Base-by-base conservation (phyloP, 2,329 filamentous ascomycete genomes). In the Celoporthe dispersa region DNA sequence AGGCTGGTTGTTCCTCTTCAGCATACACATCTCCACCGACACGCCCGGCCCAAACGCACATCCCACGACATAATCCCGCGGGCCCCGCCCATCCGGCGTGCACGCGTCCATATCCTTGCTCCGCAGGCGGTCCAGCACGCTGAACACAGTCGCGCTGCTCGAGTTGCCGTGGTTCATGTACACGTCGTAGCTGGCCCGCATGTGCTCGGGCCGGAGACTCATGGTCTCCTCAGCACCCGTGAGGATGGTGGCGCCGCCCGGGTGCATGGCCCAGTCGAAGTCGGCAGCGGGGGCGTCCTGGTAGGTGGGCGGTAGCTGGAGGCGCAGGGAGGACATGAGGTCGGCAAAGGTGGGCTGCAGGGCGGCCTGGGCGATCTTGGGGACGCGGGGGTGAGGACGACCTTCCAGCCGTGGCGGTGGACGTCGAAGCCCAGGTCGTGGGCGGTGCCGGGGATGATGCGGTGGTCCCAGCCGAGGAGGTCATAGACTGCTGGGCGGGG, bases 231-330 rank as follows among this genome's bases (percentile, higher is more conserved):
- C 87, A 0, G 90, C 88, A 0, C 89, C 89, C 0, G 88, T 84
- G 2, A 93, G 81, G 57, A 93, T 91, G 0, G 89, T 88, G 0
- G 88, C 84, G 25, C 91, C 91, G 5, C 91, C 91, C 0, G 91
- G 91, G 74, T 93, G 91, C 76, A 93, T 85, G 0, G 90, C 91
- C 91, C 91, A 93, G 80, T 93, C 91, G 73, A 91, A 92, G 70
- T 91, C 87, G 0, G 82, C 77, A 0, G 90, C 81, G 0, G 77
- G 73, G 9, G 78, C 75, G 6, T 77, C 75, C 0, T 87, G 85
- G 2, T 88, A 78, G 0, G 79, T 72, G 1, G 81, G 80, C 11
- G 70, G 55, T 2, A 73, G 33, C 3, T 76, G 60, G 5, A 72
- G 33, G 2, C 76, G 60, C 66, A 71, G 76, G 9, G 83, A 84